A percentile compares a stretch with the other conserved stretches of the same genome.
phyloP scores from a whole-genome alignment of 129 eudicot species.

The Gnaphalium uliginosum region DNA sequence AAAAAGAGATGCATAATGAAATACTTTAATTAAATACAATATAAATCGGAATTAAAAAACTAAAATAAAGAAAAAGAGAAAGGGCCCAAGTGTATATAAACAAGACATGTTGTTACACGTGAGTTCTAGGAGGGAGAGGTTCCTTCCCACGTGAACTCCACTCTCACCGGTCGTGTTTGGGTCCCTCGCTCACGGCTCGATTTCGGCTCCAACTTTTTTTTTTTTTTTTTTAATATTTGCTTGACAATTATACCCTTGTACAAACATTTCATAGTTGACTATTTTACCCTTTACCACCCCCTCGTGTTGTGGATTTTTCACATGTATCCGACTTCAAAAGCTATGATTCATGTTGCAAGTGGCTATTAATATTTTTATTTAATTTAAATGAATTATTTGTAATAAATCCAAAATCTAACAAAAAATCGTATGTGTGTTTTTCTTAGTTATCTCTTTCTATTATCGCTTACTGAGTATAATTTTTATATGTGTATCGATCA shows the following conservation, averaged over 20 bases:
- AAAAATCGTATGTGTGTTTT: no score
- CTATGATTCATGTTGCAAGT: conserved; percentile 34
- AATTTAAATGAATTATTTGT: neutral
- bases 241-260: conserved; percentile 14
- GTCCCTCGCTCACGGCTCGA: conserved; percentile 27
- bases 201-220: neutral
- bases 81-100: conserved; percentile 53
- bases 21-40: neutral
- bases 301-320: conserved; percentile 29
- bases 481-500: no score
- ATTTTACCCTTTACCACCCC: conserved; percentile 32
- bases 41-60: neutral
- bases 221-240: neutral
- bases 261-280: conserved; percentile 22
- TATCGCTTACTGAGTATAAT: no score
- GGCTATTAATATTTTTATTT: neutral
- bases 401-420: no score
- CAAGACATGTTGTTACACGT: conserved; percentile 68
- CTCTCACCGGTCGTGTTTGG: conserved; percentile 40
- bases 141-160: conserved; percentile 64
- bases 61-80: conserved; percentile 2
- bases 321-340: conserved; percentile 37
- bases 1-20: no score
- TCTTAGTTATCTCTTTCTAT: no score
- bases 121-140: conserved; percentile 43